Percentiles rank a stretch among this genome's conserved stretches.
Evolutionary conservation across 306 rosid species (phyloP).

Genomic region (Inga leiocalycina): DNA sequence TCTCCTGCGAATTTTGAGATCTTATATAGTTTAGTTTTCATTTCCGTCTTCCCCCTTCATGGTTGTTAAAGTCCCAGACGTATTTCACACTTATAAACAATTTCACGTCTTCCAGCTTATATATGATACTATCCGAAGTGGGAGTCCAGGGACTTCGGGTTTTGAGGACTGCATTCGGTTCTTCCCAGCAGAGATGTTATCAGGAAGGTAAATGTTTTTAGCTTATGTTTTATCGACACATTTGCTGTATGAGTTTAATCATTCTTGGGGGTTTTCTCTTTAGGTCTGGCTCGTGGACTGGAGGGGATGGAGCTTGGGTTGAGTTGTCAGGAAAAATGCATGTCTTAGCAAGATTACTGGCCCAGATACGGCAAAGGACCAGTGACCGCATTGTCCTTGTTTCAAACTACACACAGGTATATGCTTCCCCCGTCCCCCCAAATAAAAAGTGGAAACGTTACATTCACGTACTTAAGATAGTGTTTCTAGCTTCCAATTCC

Average conservation of each 20-base stretch:
- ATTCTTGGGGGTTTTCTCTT: conserved; percentile 29
- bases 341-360: conserved; percentile 90
- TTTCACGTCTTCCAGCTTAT: conserved; percentile 70
- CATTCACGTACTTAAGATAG: conserved; percentile 13
- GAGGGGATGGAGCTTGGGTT: conserved; percentile 94
- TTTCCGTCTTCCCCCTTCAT: conserved; percentile 32
- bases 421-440: neutral
- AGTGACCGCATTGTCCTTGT: conserved; percentile 94
- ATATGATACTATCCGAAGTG: conserved; percentile 78
- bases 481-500: conserved; percentile 6
- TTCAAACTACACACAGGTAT: conserved; percentile 97
- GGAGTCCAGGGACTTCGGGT: conserved; percentile 92
- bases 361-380: conserved; percentile 76
- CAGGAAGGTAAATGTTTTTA: conserved; percentile 72
- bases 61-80: conserved; percentile 4
- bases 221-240: neutral
- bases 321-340: conserved; percentile 98
- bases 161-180: conserved; percentile 92
- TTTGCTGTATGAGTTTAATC: conserved; percentile 26
- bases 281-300: conserved; percentile 94
- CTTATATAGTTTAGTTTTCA: neutral
- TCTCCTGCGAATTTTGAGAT: neutral
- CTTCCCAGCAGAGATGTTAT: conserved; percentile 88
- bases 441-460: neutral
- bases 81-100: conserved; percentile 34